Evolutionary conservation across 129 eudicot species (phyloP).

Genomic region (Scalesia atractyloides): DNA sequence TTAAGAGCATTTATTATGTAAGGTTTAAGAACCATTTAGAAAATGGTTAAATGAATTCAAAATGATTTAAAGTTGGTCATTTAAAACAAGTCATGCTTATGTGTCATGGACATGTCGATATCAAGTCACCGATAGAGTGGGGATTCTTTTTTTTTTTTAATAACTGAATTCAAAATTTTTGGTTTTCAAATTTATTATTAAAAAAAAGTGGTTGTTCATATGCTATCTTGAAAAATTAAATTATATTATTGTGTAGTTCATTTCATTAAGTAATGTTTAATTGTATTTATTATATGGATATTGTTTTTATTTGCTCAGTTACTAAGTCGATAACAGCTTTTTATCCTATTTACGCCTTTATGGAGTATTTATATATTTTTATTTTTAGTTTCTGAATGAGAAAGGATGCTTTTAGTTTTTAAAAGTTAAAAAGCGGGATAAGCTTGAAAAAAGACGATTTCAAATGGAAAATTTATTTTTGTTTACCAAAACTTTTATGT

Average conservation of each 20-base stretch:
- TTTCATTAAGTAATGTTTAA: neutral
- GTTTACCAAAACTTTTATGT: too few species aligned
- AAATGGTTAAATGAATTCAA: neutral
- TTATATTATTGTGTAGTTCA: neutral
- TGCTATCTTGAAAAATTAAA: neutral
- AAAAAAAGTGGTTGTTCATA: neutral
- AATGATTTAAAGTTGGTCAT: neutral
- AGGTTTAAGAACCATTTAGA: neutral
- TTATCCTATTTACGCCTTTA: too few species aligned
- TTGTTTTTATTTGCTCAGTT: neutral
- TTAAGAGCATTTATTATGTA: neutral
- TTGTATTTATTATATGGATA: neutral
- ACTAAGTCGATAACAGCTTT: too few species aligned
- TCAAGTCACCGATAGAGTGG: neutral
- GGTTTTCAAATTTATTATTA: neutral
- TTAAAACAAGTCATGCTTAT: neutral
- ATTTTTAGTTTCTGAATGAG: too few species aligned
- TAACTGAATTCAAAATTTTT: neutral
- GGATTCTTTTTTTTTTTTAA: neutral
- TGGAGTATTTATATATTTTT: too few species aligned
- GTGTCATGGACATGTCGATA: slow-evolving; percentile 4
- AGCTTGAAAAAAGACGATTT: too few species aligned
- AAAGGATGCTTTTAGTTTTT: too few species aligned
- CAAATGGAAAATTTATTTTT: too few species aligned
- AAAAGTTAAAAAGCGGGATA: too few species aligned